Base-by-base conservation (phyloP, 768 basidiomycete species). In the Trametes cingulata region DNA sequence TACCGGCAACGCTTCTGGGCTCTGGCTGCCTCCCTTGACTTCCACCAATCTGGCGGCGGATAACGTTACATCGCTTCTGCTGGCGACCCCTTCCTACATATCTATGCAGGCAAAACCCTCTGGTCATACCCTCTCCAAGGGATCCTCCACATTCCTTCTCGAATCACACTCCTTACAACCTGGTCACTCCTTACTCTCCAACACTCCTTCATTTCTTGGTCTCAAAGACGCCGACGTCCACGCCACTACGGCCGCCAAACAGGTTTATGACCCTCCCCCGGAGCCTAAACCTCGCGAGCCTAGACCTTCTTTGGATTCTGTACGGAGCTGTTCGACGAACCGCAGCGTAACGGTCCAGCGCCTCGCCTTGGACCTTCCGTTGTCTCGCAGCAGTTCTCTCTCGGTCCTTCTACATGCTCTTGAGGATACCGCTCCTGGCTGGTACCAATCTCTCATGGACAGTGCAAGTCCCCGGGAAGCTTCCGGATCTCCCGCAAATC, bases 371-470 rank as follows among this genome's bases (percentile, higher is more conserved):
- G 56, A 62, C 20, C 61, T 62, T 9, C 56, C 61, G 20, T 22
- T 53, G 27, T 58, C 61, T 20, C 45, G 51, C 15, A 57, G 56
- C 35, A 48, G 52, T 24, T 62, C 61, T 33, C 56, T 62, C 7
- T 57, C 56, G 3, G 56, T 51, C 14, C 46, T 62, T 27, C 52
- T 62, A 6, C 50, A 54, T 17, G 61, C 61, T 6, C 40, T 62
- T 10, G 61, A 62, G 39, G 61, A 62, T 15, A 56, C 61, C 8
- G 56, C 61, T 10, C 61, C 61, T 42, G 61, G 61, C 29, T 62
- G 61, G 61, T 62, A 62, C 29, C 56, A 58, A 20, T 62, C 61
- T 22, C 61, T 62, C 39, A 62, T 62, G 61, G 61, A 62, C 3
- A 53, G 51, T 22, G 61, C 51, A 7, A 20, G 35, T 12, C 52